Conservation (phyloP, 73 alveolate genomes). For the Diophrys sp. region DNA sequence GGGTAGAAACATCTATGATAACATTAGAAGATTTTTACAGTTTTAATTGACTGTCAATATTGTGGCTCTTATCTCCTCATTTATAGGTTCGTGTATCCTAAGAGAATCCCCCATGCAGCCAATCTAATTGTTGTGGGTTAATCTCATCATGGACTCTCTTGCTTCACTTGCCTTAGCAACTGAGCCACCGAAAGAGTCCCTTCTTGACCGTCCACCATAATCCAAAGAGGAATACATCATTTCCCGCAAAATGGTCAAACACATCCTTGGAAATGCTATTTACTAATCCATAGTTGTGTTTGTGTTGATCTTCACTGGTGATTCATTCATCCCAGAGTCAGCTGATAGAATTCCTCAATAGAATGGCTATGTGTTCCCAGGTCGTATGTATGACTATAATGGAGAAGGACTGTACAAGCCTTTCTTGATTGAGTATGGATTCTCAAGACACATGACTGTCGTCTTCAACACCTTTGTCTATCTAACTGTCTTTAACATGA, state of each 20-base stretch:
- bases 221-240: slow-evolving; percentile 67
- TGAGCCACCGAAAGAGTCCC: slow-evolving; percentile 69
- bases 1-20: slow-evolving; percentile 95
- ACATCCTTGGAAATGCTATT: slow-evolving; percentile 55
- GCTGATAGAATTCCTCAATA: slow-evolving; percentile 6
- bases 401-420: slow-evolving; percentile 36
- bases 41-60: slow-evolving; percentile 90
- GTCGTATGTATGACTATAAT: slow-evolving; percentile 29
- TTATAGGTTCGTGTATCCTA: slow-evolving; percentile 82
- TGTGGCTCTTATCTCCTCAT: slow-evolving; percentile 77
- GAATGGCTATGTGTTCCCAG: slow-evolving; percentile 8
- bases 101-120: slow-evolving; percentile 87
- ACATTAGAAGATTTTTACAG: slow-evolving; percentile 89
- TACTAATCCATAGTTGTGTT: slow-evolving; percentile 32
- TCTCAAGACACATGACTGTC: slow-evolving; percentile 60
- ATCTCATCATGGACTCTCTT: slow-evolving; percentile 84
- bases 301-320: slow-evolving; percentile 51
- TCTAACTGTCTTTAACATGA: slow-evolving; percentile 71
- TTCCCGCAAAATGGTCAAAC: slow-evolving; percentile 58
- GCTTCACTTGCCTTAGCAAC: slow-evolving; percentile 86
- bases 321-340: slow-evolving; percentile 35
- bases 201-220: slow-evolving; percentile 64
- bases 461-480: slow-evolving; percentile 74
- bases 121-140: slow-evolving; percentile 86
- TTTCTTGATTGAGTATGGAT: slow-evolving; percentile 43